These are phyloP conservation scores for Stentor roeselii DNA, from an alignment of 73 alveolate genomes.

Conservation along the genomic window DNA sequence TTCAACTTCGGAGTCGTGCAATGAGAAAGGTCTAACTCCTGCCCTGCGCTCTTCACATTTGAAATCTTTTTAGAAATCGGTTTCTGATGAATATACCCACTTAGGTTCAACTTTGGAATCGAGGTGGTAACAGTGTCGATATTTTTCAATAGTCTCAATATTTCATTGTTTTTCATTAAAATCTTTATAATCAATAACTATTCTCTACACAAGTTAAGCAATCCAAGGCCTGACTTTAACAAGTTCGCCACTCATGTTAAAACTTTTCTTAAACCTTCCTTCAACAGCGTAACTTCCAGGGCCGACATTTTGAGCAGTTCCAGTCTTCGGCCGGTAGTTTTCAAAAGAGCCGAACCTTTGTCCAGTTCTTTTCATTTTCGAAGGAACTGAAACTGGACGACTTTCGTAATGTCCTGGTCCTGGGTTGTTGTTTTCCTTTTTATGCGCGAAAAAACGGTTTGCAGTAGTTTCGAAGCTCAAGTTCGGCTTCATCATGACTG, in stretches of 20 bases:
- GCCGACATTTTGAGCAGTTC: constrained; percentile 13
- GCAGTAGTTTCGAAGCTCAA: constrained; percentile 11
- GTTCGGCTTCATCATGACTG: neutral
- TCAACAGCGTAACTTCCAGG: constrained; percentile 11
- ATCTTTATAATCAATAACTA: too few relatives aligned
- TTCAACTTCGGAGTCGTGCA: too few relatives aligned
- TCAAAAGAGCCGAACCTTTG: neutral
- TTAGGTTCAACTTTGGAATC: too few relatives aligned
- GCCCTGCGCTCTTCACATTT: too few relatives aligned
- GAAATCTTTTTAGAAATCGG: too few relatives aligned
- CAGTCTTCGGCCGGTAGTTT: constrained; percentile 6
- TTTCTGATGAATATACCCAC: too few relatives aligned
- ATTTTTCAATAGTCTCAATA: too few relatives aligned
- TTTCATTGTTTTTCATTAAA: too few relatives aligned
- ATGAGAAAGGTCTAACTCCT: too few relatives aligned
- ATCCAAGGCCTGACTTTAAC: constrained; percentile 10
- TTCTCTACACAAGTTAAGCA: neutral
- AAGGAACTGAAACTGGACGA: neutral
- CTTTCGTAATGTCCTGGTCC: constrained; percentile 17
- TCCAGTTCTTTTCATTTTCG: neutral
- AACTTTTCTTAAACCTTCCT: neutral
- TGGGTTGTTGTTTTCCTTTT: constrained; percentile 4
- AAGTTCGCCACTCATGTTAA: constrained; percentile 21
- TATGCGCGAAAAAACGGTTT: neutral
- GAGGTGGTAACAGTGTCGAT: too few relatives aligned